Conservation (phyloP, 352 stramenopile species). For the Globisporangium camurandrum region DNA sequence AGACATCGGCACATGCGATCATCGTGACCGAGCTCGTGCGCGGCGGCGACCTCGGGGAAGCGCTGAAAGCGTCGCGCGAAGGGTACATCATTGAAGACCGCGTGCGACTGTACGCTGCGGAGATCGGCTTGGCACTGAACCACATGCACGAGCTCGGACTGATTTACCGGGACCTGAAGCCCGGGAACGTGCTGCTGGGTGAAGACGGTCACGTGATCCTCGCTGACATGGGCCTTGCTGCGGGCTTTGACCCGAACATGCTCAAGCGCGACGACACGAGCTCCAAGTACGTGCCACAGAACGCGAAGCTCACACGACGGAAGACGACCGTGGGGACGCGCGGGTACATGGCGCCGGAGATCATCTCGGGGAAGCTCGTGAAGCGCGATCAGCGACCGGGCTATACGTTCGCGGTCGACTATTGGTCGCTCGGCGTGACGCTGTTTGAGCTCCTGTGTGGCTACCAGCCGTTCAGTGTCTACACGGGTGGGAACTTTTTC, state of each 20-base stretch:
- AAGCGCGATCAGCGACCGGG: constrained; percentile 69
- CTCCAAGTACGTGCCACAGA: constrained; percentile 38
- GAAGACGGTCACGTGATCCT: constrained; percentile 87
- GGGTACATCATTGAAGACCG: constrained; percentile 71
- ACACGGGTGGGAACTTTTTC: constrained; percentile 66
- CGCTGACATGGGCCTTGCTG: constrained; percentile 82
- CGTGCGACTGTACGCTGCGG: constrained; percentile 72
- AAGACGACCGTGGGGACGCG: constrained; percentile 84
- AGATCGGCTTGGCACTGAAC: constrained; percentile 80
- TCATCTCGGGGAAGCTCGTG: constrained; percentile 82
- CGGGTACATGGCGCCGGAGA: constrained; percentile 89
- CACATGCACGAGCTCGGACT: constrained; percentile 86
- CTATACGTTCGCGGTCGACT: constrained; percentile 73
- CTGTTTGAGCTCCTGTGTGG: constrained; percentile 88
- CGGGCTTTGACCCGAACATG: constrained; percentile 43
- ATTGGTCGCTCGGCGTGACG: constrained; percentile 77
- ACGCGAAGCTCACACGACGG: constrained; percentile 52
- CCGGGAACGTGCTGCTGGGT: constrained; percentile 83
- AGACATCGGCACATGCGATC: constrained; percentile 78
- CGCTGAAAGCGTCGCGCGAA: constrained; percentile 59
- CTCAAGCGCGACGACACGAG: constrained; percentile 48
- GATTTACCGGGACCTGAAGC: constrained; percentile 87
- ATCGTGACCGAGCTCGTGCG: constrained; percentile 86
- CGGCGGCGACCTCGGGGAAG: constrained; percentile 69
- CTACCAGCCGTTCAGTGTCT: constrained; percentile 74